Percentiles rank a stretch among this genome's conserved stretches.
Conservation (phyloP, 192 early-diverging fungal species). For the Coemansia sp. region DNA sequence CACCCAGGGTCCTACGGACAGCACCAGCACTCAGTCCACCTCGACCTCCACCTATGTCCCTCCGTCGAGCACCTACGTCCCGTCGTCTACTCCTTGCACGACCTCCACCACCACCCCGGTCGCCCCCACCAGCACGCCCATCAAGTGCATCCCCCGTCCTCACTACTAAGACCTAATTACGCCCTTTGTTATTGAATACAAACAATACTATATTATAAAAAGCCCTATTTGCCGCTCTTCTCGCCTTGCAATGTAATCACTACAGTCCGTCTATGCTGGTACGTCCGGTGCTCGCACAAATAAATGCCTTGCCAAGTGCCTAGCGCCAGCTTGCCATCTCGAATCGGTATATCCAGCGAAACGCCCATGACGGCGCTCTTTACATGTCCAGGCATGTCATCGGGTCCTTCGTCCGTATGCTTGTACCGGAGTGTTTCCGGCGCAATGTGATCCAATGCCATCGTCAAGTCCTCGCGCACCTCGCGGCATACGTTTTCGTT, state of each 20-base stretch:
- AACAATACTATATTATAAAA: conserved; percentile 10
- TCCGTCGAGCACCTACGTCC: not conserved
- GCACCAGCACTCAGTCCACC: not conserved
- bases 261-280: conserved; percentile 61
- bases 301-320: conserved; percentile 90
- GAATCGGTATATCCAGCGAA: conserved; percentile 84
- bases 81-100: conserved; percentile 7
- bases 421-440: conserved; percentile 78
- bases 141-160: conserved; percentile 38
- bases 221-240: conserved; percentile 32
- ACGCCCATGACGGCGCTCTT: conserved; percentile 83
- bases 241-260: conserved; percentile 80
- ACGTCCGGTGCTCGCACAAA: conserved; percentile 71
- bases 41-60: not conserved
- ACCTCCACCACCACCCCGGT: conserved; percentile 10
- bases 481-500: conserved; percentile 86
- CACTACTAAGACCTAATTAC: conserved; percentile 4
- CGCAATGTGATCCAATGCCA: conserved; percentile 79
- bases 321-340: conserved; percentile 71
- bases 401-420: conserved; percentile 85
- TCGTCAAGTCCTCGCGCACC: conserved; percentile 82
- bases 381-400: conserved; percentile 92
- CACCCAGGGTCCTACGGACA: not conserved
- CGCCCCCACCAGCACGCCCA: conserved; percentile 14
- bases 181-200: not conserved